Conservation (phyloP, 495 filamentous ascomycete genomes). For the Sphaerosporella brunnea region DNA sequence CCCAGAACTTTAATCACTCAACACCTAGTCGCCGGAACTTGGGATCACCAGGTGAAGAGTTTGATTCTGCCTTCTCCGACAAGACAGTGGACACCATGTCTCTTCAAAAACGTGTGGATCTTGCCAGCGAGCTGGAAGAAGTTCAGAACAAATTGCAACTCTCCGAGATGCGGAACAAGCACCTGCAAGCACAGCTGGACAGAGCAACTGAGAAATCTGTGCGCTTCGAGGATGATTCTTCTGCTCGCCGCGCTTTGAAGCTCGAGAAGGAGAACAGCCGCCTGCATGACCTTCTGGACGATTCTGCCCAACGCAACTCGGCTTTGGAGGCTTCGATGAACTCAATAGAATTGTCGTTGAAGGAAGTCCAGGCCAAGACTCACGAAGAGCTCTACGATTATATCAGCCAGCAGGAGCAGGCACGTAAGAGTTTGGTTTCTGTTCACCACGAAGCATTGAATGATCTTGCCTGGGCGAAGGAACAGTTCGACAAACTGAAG, state of each 20-base stretch:
- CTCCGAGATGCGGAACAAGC: slow-evolving; percentile 87
- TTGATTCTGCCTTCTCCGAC: slow-evolving; percentile 74
- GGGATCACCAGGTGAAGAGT: slow-evolving; percentile 42
- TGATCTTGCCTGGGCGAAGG: slow-evolving; percentile 70
- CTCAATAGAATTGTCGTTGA: slow-evolving; percentile 72
- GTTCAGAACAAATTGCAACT: slow-evolving; percentile 90
- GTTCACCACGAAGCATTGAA: slow-evolving; percentile 69
- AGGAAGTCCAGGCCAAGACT: slow-evolving; percentile 81
- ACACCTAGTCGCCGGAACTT: slow-evolving; percentile 57
- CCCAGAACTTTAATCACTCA: slow-evolving; percentile 49
- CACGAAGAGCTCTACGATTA: slow-evolving; percentile 91
- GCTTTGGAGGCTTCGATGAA: slow-evolving; percentile 71
- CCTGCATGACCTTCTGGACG: slow-evolving; percentile 86
- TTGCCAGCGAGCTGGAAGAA: slow-evolving; percentile 78
- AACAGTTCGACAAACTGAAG: slow-evolving; percentile 68
- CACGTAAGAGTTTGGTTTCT: slow-evolving; percentile 60
- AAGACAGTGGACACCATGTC: slow-evolving; percentile 74
- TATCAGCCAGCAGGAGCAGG: slow-evolving; percentile 85
- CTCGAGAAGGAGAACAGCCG: slow-evolving; percentile 83
- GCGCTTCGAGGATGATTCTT: slow-evolving; percentile 68
- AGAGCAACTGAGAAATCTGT: slow-evolving; percentile 38
- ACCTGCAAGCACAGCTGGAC: slow-evolving; percentile 76
- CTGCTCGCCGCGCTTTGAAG: slow-evolving; percentile 66
- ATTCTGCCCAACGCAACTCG: slow-evolving; percentile 85
- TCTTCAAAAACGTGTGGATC: slow-evolving; percentile 77